Evolutionary conservation across 352 stramenopile genomes (phyloP), one percentile per base, ranked within the genome.

Genomic region (Phytophthora sp.): DNA sequence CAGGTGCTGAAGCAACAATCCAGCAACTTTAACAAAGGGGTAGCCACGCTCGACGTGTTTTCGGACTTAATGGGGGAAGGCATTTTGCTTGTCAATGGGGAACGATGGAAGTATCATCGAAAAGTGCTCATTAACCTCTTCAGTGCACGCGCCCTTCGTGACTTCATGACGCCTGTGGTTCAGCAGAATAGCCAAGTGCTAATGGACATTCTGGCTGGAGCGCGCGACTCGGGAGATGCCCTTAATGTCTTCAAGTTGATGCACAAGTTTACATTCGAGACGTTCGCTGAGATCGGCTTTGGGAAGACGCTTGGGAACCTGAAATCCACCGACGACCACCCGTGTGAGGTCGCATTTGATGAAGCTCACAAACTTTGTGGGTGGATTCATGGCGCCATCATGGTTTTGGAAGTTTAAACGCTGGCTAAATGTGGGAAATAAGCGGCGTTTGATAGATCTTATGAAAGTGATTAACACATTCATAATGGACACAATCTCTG

Each of bases 111-210:
- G n/a, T 49, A 72, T 13, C 86, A 94, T 60, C 79, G 86, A 45
- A 87, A 86, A 57, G 79, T 72, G 12, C 76, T 88, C 51, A 90
- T 84, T 27, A 88, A 95, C 46, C 86, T 97, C 21, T 94, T 95
- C 27, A 89, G 79, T 23, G 78, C 71, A 41, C 63, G 60, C 21
- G 55, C 68, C 11, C 57, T 87, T 39, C 69, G 76, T 2, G 71
- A 82, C 11, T 59, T 63, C 35, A 73, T 73, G 55, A 47, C 50
- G 13, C 54, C 61, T 20, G 53, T 71, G 7, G 50, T 71, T 18
- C 61, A 70, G 31, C 61, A 59, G 38, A 62, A 71, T 55, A 41
- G 58, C 15, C 38, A 29, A 16, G 49, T 51, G 16, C 9, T 70
- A 7, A 33, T 63, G 24, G 24, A 39, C 0, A 63, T 63, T 12